These are phyloP conservation scores for Celoporthe dispersa DNA, from an alignment of 2,329 filamentous ascomycete species.

Conservation along the genomic window DNA sequence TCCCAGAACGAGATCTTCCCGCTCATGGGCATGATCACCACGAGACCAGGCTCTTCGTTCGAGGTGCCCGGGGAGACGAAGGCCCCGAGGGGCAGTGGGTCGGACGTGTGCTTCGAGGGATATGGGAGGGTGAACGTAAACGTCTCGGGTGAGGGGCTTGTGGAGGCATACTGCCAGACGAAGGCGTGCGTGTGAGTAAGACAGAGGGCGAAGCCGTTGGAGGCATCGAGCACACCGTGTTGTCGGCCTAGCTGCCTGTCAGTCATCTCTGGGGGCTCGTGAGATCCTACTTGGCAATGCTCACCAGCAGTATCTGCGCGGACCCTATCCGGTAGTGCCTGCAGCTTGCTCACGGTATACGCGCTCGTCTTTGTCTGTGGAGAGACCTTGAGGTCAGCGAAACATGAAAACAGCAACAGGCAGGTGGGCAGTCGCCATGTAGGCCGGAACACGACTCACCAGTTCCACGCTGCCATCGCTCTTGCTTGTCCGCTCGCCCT, in stretches of 20 bases:
- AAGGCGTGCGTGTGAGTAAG: slow-evolving; percentile 82
- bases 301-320: slow-evolving; percentile 68
- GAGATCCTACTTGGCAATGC: slow-evolving; percentile 35
- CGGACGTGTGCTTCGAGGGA: slow-evolving; percentile 65
- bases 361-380: slow-evolving; percentile 78
- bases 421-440: neutral
- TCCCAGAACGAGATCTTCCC: slow-evolving; percentile 96
- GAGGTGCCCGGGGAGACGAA: slow-evolving; percentile 80
- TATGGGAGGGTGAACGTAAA: slow-evolving; percentile 81
- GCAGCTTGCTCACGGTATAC: slow-evolving; percentile 84
- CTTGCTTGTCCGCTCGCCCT: slow-evolving; percentile 66
- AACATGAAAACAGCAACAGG: neutral
- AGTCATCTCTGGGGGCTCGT: neutral
- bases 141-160: slow-evolving; percentile 71
- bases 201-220: slow-evolving; percentile 74
- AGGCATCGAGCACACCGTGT: slow-evolving; percentile 68
- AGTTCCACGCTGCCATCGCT: slow-evolving; percentile 70
- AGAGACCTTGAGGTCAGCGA: slow-evolving; percentile 34
- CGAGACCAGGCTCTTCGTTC: slow-evolving; percentile 80
- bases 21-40: slow-evolving; percentile 81
- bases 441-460: slow-evolving; percentile 48
- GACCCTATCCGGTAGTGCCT: slow-evolving; percentile 78
- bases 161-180: slow-evolving; percentile 86
- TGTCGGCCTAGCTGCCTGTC: slow-evolving; percentile 56
- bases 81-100: slow-evolving; percentile 80